phyloP scores from a whole-genome alignment of 192 early-diverging fungal species.

The Oehlia diaphana region DNA sequence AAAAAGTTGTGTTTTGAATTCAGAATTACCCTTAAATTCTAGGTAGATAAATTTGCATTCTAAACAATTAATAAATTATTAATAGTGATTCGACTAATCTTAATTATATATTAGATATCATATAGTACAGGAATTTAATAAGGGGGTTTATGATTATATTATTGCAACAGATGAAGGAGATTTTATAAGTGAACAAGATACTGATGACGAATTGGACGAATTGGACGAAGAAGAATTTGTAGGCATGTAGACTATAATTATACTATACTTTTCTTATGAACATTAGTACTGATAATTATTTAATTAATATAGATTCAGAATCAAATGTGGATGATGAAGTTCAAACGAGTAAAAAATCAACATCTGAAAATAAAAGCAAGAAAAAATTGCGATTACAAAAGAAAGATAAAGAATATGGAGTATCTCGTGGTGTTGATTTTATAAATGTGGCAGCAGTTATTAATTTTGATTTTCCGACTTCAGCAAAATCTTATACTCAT shows the following conservation, averaged over 20 bases:
- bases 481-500: conserved; percentile 86
- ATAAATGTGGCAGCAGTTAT: conserved; percentile 88
- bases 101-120: conserved; percentile 60
- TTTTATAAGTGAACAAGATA: conserved; percentile 63
- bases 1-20: conserved; percentile 88
- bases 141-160: conserved; percentile 92
- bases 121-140: conserved; percentile 97
- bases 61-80: not conserved
- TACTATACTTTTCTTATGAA: not conserved
- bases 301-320: conserved; percentile 2
- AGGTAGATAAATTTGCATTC: conserved; percentile 12
- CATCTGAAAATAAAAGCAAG: conserved; percentile 37
- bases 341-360: conserved; percentile 26
- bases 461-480: conserved; percentile 95
- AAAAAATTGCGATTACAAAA: conserved; percentile 50
- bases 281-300: not conserved
- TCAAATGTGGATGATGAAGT: conserved; percentile 37
- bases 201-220: conserved; percentile 60
- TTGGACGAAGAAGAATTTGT: conserved; percentile 46
- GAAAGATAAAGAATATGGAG: conserved; percentile 88
- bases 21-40: conserved; percentile 90
- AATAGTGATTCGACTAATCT: not conserved
- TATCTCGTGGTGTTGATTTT: conserved; percentile 96
- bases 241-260: conserved; percentile 23
- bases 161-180: conserved; percentile 94